Base-by-base conservation (phyloP, 495 filamentous ascomycete genomes). In the Daldinia caldariorum region DNA sequence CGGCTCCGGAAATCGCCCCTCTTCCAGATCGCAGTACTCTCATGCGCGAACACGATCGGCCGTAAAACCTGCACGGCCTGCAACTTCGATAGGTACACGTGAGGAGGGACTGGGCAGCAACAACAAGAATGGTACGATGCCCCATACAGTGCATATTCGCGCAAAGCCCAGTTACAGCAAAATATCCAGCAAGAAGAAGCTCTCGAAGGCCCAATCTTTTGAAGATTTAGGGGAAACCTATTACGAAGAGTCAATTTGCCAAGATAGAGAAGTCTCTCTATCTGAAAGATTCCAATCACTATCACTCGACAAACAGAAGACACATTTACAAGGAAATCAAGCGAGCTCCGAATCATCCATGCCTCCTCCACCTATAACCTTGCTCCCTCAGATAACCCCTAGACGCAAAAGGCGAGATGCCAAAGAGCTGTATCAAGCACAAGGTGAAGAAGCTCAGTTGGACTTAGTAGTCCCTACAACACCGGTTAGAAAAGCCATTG, bases 121-220 rank as follows among this genome's bases (percentile, higher is more conserved):
- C 80, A 70, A 73, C 79, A 80, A 59, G 87, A 91, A 92, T 85
- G 92, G 92, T 94, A 93, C 76, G 88, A 81, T 69, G 58, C 66
- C 74, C 69, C 72, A 61, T 31, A 26, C 56, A 29, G 20, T 55
- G 63, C 51, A 57, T 61, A 64, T 63, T 53, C 63, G 66, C 75
- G 72, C 76, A 70, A 74, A 69, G 72, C 45, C 57, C 20, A 63
- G 13, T 61, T 73, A 47, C 57, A 29, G 20, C 39, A 71, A 50
- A 14, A 34, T 71, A 14, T 70, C 54, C 43, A 53, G 37, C 54
- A 76, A 71, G 38, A 79, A 71, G 38, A 79, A 72, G 63, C 35
- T 78, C 20, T 73, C 78, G 20, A 59, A 55, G n/a, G 41, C 69
- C 26, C 51, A 73, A 18, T 79, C 79, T 32, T 58, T 69, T 10